These are phyloP conservation scores for Malassezia obtusa DNA, from an alignment of 1,284 basidiomycete genomes.

Conservation along the genomic window DNA sequence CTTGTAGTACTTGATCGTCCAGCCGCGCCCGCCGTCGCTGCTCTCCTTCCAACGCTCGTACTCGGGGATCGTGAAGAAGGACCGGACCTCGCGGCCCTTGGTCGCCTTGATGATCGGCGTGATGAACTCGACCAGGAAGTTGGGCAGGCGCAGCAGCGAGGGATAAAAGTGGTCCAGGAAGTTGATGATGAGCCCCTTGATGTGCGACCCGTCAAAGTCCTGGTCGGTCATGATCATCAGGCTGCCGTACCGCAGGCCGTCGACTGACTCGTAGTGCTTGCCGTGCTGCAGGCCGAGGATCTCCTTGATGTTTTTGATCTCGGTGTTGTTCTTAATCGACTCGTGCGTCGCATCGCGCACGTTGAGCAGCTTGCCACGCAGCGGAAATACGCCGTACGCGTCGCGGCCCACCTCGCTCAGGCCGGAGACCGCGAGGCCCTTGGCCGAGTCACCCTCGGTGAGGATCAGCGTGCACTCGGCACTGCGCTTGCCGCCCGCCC, in stretches of 20 bases:
- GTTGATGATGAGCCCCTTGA: slow-evolving; percentile 97
- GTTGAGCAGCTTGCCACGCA: slow-evolving; percentile 92
- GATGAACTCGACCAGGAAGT: slow-evolving; percentile 95
- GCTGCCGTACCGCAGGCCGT: slow-evolving; percentile 78
- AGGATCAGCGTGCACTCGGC: slow-evolving; percentile 86
- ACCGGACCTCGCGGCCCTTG: slow-evolving; percentile 68
- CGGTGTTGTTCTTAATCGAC: slow-evolving; percentile 94
- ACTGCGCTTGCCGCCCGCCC: slow-evolving; percentile 72
- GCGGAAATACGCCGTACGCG: slow-evolving; percentile 92
- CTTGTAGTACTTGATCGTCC: slow-evolving; percentile 68
- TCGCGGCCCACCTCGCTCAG: slow-evolving; percentile 90
- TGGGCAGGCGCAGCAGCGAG: slow-evolving; percentile 78
- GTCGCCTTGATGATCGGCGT: slow-evolving; percentile 84
- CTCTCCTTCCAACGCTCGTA: slow-evolving; percentile 84
- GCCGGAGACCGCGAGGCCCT: slow-evolving; percentile 87
- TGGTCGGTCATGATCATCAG: slow-evolving; percentile 99
- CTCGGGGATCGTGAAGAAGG: slow-evolving; percentile 97
- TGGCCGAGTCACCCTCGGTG: slow-evolving; percentile 99
- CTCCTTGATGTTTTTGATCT: slow-evolving; percentile 95
- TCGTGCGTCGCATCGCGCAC: slow-evolving; percentile 94
- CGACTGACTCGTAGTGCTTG: slow-evolving; percentile 67
- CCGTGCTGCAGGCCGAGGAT: slow-evolving; percentile 93
- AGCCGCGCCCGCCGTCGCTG: slow-evolving; percentile 69
- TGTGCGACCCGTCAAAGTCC: slow-evolving; percentile 99
- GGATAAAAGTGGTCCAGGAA: slow-evolving; percentile 96